phyloP scores from a whole-genome alignment of 306 rosid species.

The Cyclanthera cordifolia region DNA sequence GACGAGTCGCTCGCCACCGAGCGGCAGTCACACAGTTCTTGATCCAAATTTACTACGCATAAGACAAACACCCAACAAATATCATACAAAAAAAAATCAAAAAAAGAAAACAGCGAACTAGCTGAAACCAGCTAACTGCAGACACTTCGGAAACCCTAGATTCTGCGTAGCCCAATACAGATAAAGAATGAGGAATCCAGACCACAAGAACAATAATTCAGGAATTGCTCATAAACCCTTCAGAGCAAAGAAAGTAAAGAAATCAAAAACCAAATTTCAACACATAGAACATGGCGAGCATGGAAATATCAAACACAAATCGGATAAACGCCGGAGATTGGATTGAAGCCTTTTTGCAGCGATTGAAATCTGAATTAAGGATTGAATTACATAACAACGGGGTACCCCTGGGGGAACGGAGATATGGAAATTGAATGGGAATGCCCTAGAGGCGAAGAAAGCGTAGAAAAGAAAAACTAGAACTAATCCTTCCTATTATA shows the following conservation, averaged over 20 bases:
- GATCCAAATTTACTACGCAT: constrained; percentile 33
- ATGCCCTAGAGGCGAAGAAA: constrained; percentile 11
- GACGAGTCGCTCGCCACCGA: constrained; percentile 66
- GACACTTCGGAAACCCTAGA: constrained; percentile 14
- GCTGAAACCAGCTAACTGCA: constrained; percentile 12
- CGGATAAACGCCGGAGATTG: background rate
- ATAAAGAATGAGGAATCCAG: background rate
- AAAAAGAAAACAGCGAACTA: background rate
- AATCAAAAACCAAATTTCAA: background rate
- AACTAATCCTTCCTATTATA: constrained; percentile 3
- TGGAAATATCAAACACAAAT: background rate
- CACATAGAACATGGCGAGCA: background rate
- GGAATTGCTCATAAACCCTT: constrained; percentile 11
- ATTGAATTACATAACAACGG: background rate
- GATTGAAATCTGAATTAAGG: background rate
- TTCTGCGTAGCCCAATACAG: background rate
- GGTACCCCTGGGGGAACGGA: background rate
- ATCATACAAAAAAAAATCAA: background rate
- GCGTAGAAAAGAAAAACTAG: background rate
- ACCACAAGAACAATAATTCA: background rate
- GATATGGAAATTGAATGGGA: background rate
- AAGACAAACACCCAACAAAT: background rate
- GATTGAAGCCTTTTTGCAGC: background rate
- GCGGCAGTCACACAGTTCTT: constrained; percentile 48
- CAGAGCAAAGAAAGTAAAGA: background rate